Evolutionary conservation across 169 alveolate genomes (phyloP).

Genomic region (Plasmodium malariae): DNA sequence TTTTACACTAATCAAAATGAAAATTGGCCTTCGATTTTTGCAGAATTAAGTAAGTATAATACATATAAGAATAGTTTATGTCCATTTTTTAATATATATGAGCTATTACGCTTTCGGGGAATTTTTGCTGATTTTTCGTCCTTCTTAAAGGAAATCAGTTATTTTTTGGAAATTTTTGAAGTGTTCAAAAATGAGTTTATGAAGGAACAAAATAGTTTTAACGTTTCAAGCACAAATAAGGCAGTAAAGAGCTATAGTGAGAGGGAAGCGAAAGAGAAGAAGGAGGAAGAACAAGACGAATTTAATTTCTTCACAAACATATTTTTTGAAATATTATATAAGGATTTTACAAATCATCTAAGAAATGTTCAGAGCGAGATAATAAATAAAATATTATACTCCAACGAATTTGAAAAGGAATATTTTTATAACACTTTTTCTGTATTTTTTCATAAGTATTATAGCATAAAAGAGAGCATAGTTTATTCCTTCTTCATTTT

Average conservation of each 20-base stretch:
- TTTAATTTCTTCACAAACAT: constrained; percentile 35
- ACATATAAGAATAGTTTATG: constrained; percentile 30
- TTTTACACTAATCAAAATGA: neutral
- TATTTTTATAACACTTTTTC: constrained; percentile 46
- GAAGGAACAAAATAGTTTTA: constrained; percentile 35
- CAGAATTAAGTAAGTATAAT: constrained; percentile 19
- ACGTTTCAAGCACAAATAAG: neutral
- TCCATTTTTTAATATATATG: constrained; percentile 49
- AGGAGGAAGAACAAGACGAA: constrained; percentile 4
- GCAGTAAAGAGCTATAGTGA: neutral
- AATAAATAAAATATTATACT: neutral
- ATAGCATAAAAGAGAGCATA: constrained; percentile 49
- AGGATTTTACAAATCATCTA: constrained; percentile 54
- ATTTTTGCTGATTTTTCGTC: constrained; percentile 24
- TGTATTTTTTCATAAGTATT: constrained; percentile 26
- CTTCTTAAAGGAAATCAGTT: constrained; percentile 44
- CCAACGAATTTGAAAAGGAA: constrained; percentile 8
- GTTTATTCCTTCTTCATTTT: constrained; percentile 51
- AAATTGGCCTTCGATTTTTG: neutral
- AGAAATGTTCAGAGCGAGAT: constrained; percentile 47
- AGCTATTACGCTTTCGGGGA: constrained; percentile 8
- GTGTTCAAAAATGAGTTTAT: constrained; percentile 55
- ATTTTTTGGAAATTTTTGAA: constrained; percentile 38
- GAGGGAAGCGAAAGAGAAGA: neutral
- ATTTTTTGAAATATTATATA: constrained; percentile 73